Base-by-base conservation (phyloP, 345 rosid genomes). In the Gossypium rotundifolium region DNA sequence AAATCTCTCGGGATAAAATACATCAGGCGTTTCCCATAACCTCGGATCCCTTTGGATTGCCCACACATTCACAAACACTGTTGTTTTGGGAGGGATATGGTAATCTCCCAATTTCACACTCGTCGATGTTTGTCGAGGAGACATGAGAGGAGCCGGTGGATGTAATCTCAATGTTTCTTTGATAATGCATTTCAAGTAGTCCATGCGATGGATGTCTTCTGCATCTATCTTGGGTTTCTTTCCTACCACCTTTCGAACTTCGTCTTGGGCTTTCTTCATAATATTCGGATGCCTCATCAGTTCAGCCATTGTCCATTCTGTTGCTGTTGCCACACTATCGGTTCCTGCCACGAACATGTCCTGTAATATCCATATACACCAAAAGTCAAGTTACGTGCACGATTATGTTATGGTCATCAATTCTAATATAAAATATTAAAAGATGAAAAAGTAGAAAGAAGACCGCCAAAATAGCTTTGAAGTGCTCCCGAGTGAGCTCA, bases 31-130 rank as follows among this genome's bases (percentile, higher is more conserved):
- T 2, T 46, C 16, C 72, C 72, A 67, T 16, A 44, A 22, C n/a
- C 25, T 48, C 12, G 57, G 72, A 48, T 58, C 62, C 62, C 62
- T 58, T 58, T 58, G 62, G n/a, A 58, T 58, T 22, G 62, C 62
- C 33, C 62, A 67, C 4, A 49, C 33, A 12, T 67, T 67, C 11
- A 46, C 72, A 5, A 44, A 16, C 7, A 67, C 54, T 46, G 57
- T 67, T 7, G 54, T 67, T n/a, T 46, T 46, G 0, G 72, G 54
- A 46, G 17, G 33, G 51, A 67, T 12, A 12, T 67, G n/a, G 11
- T 67, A 67, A 2, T 8, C 72, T 40, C 40, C 55, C 23, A 67
- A 9, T 46, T 48, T 49, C 7, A 2, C 7, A 1, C 17, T 20
- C 7, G 14, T 7, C 2, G 18, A n/a, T 20, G 33, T 46, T 22